Conservation (phyloP, 371 early-diverging fungal species). For the Cokeromyces recurvatus region DNA sequence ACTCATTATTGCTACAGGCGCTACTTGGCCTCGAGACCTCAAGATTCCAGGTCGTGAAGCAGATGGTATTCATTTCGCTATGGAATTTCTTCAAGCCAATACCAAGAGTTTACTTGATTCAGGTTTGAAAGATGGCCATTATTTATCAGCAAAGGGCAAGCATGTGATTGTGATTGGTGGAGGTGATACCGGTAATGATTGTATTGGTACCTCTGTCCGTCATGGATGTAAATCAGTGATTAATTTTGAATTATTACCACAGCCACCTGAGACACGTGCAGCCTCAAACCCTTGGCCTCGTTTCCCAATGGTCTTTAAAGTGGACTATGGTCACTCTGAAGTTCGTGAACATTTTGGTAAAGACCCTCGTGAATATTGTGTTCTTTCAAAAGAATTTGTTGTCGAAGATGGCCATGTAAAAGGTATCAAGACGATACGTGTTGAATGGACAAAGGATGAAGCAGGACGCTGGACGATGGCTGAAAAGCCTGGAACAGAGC, state of each 20-base stretch:
- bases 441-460: slow-evolving; percentile 87
- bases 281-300: slow-evolving; percentile 96
- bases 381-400: slow-evolving; percentile 93
- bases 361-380: slow-evolving; percentile 93
- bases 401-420: slow-evolving; percentile 74
- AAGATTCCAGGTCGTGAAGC: slow-evolving; percentile 81
- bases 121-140: slow-evolving; percentile 64
- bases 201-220: slow-evolving; percentile 91
- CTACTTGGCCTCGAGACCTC: slow-evolving; percentile 96
- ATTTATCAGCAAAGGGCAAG: slow-evolving; percentile 87
- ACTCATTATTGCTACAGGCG: slow-evolving; percentile 87
- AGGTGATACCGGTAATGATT: slow-evolving; percentile 97
- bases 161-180: slow-evolving; percentile 96
- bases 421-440: slow-evolving; percentile 91
- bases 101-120: slow-evolving; percentile 84
- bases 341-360: slow-evolving; percentile 81
- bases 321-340: slow-evolving; percentile 96
- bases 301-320: slow-evolving; percentile 89
- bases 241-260: slow-evolving; percentile 95
- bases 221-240: slow-evolving; percentile 88
- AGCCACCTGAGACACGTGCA: slow-evolving; percentile 79
- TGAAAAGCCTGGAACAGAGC: slow-evolving; percentile 79
- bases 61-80: slow-evolving; percentile 94
- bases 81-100: slow-evolving; percentile 92
- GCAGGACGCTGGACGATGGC: slow-evolving; percentile 85